A percentile compares a stretch with the other conserved stretches of the same genome.
phyloP scores from a whole-genome alignment of 495 filamentous ascomycete species.

The Delitschia confertaspora region DNA sequence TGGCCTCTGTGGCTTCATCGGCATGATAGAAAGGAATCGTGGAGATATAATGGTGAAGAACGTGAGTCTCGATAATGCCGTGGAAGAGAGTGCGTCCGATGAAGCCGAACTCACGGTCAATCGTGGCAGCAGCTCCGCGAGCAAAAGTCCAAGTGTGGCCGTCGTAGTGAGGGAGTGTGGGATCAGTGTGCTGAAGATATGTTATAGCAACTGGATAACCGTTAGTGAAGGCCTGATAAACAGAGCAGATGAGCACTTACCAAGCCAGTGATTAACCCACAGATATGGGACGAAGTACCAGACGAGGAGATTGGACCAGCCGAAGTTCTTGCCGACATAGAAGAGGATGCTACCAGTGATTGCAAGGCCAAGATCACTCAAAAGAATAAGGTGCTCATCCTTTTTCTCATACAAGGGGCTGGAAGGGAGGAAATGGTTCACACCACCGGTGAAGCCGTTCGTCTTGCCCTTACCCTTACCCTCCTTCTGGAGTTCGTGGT shows the following conservation, averaged over 20 bases:
- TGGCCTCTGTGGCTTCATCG: slow-evolving; percentile 76
- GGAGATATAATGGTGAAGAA: slow-evolving; percentile 79
- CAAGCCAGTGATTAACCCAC: slow-evolving; percentile 98
- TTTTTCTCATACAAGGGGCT: slow-evolving; percentile 88
- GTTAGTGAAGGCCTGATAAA: slow-evolving; percentile 18
- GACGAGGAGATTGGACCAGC: slow-evolving; percentile 75
- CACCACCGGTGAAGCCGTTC: slow-evolving; percentile 65
- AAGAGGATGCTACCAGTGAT: slow-evolving; percentile 30
- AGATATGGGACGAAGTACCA: slow-evolving; percentile 95
- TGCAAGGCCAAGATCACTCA: slow-evolving; percentile 56
- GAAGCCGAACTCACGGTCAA: slow-evolving; percentile 85
- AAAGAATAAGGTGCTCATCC: slow-evolving; percentile 58
- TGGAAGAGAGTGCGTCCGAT: slow-evolving; percentile 79
- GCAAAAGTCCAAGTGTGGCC: slow-evolving; percentile 72
- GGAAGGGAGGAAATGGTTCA: slow-evolving; percentile 87
- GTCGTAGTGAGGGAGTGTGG: slow-evolving; percentile 73
- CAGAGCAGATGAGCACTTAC: slow-evolving; percentile 40
- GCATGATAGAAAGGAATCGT: slow-evolving; percentile 87
- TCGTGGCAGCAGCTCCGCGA: slow-evolving; percentile 75
- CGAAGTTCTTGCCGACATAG: slow-evolving; percentile 52
- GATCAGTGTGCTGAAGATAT: slow-evolving; percentile 87
- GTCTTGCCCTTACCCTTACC: slow-evolving; percentile 66
- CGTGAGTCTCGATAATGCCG: slow-evolving; percentile 88
- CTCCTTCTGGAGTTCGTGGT: slow-evolving; percentile 69
- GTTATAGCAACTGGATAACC: slow-evolving; percentile 44